phyloP scores from a whole-genome alignment of 2,329 filamentous ascomycete species.

The Colletotrichum australisinense region DNA sequence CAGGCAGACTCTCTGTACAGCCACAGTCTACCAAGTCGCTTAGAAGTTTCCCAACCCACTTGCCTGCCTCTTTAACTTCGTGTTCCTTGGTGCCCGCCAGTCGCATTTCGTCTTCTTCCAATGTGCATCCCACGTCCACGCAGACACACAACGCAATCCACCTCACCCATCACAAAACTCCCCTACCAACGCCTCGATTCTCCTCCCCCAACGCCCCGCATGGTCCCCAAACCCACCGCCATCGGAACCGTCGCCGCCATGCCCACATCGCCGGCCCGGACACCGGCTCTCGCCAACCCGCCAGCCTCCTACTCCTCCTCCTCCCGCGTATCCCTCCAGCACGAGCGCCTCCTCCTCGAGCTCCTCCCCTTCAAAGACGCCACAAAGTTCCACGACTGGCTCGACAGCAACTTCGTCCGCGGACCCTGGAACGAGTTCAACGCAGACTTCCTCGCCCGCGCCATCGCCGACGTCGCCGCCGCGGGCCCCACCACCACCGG shows the following conservation, averaged over 20 bases:
- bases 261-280: background rate
- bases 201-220: conserved; percentile 22
- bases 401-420: conserved; percentile 44
- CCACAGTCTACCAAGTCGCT: background rate
- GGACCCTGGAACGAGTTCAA: conserved; percentile 52
- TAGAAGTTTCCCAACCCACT: background rate
- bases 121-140: conserved; percentile 35
- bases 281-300: background rate
- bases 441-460: conserved; percentile 43
- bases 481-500: background rate
- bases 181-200: conserved; percentile 29
- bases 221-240: conserved; percentile 18
- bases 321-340: conserved; percentile 42
- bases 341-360: conserved; percentile 52
- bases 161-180: conserved; percentile 12
- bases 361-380: conserved; percentile 50
- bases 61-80: background rate
- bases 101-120: background rate
- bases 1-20: conserved; percentile 9
- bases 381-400: conserved; percentile 49
- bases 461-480: conserved; percentile 22
- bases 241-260: background rate
- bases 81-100: background rate
- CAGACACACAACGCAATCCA: conserved; percentile 17
- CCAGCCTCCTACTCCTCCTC: background rate